Evolutionary conservation across 106 monocot genomes (phyloP).

Genomic region (Phalaenopsis aphrodite): DNA sequence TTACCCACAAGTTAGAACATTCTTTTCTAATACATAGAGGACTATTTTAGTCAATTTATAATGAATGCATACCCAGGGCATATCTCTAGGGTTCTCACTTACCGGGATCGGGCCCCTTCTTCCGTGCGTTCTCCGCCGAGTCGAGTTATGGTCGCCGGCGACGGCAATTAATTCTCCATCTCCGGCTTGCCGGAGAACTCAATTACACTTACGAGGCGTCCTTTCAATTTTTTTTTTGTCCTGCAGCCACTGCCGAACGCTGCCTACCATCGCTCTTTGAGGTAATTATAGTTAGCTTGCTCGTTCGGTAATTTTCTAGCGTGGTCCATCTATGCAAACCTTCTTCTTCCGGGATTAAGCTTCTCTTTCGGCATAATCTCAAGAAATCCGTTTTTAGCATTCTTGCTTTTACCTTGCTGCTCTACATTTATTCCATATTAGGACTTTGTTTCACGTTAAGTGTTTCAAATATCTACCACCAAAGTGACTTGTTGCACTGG

Average conservation of each 20-base stretch:
- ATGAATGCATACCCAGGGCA: conserved; percentile 2
- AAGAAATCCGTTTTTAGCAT: too few relatives aligned
- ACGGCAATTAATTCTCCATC: not conserved
- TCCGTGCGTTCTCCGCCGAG: conserved; percentile 5
- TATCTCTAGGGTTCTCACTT: conserved; percentile 4
- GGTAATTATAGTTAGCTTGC: too few relatives aligned
- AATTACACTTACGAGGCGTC: not conserved
- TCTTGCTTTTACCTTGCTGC: too few relatives aligned
- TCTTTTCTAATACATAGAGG: not conserved
- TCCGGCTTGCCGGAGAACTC: not conserved
- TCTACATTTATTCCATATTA: too few relatives aligned
- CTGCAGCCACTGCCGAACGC: too few relatives aligned
- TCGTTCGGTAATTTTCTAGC: too few relatives aligned
- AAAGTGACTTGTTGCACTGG: too few relatives aligned
- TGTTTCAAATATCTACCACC: too few relatives aligned
- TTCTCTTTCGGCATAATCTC: too few relatives aligned
- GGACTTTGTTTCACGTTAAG: too few relatives aligned
- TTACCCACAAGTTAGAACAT: not conserved
- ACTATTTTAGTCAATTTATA: not conserved
- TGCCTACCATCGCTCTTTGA: too few relatives aligned
- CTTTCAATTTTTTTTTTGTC: not conserved
- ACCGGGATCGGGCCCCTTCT: not conserved
- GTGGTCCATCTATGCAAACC: not conserved
- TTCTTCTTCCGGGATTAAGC: not conserved
- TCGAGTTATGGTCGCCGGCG: not conserved